Conservation (phyloP, 2,329 filamentous ascomycete genomes). For the Ophioceras dolichostomum region DNA sequence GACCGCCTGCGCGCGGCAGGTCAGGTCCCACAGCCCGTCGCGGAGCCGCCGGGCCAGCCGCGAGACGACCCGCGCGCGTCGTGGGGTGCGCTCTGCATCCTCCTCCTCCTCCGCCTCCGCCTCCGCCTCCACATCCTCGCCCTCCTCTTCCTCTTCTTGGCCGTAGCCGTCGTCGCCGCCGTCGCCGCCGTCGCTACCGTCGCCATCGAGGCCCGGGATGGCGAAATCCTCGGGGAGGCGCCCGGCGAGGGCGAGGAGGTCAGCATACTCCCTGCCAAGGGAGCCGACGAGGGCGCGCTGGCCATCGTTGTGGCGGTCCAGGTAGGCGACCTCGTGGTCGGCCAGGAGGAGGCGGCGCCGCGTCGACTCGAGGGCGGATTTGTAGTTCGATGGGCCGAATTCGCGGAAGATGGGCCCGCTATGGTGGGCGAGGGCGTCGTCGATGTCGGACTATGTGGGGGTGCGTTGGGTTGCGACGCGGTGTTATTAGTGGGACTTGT, state of each 20-base stretch:
- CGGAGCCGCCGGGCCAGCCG: slow-evolving; percentile 7
- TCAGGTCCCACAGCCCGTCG: slow-evolving; percentile 7
- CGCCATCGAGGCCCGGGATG: too few species aligned
- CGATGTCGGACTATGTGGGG: slow-evolving; percentile 5
- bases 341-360: slow-evolving; percentile 1
- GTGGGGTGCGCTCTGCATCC: too few species aligned
- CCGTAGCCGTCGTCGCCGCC: not conserved
- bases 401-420: slow-evolving; percentile 3
- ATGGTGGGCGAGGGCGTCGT: slow-evolving; percentile 7
- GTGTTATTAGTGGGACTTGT: too few species aligned
- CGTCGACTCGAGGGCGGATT: slow-evolving; percentile 3
- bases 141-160: too few species aligned
- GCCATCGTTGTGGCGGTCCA: slow-evolving; percentile 1
- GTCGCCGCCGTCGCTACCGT: too few species aligned
- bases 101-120: too few species aligned
- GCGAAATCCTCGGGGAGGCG: too few species aligned
- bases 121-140: too few species aligned
- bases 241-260: too few species aligned
- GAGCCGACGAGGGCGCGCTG: slow-evolving; percentile 1
- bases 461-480: too few species aligned
- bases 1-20: not conserved
- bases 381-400: slow-evolving; percentile 3
- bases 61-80: slow-evolving; percentile 9
- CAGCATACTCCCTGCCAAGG: not conserved
- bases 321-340: not conserved